A percentile compares a stretch with the other conserved stretches of the same genome.
phyloP scores from a whole-genome alignment of 495 filamentous ascomycete genomes.

The Aspergillus biplanus region DNA sequence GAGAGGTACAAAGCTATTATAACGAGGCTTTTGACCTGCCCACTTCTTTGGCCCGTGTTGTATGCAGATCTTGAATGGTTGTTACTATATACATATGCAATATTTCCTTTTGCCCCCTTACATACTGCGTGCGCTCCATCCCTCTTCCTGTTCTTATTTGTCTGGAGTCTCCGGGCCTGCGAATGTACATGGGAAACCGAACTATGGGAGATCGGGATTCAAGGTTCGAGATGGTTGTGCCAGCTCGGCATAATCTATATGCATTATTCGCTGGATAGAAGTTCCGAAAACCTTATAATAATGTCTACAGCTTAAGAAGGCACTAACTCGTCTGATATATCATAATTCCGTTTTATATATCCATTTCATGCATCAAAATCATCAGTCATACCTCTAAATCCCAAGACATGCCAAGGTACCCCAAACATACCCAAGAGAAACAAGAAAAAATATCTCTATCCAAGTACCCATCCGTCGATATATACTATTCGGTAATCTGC shows the following conservation, averaged over 20 bases:
- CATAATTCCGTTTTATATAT: neutral
- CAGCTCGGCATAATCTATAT: no score
- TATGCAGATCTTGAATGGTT: conserved; percentile 8
- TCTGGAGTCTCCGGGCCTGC: no score
- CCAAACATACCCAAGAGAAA: neutral
- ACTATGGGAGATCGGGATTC: no score
- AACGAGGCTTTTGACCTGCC: neutral
- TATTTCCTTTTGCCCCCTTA: neutral
- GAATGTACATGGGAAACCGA: no score
- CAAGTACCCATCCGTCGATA: neutral
- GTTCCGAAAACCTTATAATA: no score
- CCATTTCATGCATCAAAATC: neutral
- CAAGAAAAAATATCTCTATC: neutral
- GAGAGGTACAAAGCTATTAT: conserved; percentile 10
- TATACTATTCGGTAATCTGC: no score
- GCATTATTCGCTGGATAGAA: no score
- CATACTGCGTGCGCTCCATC: neutral
- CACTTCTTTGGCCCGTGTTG: neutral
- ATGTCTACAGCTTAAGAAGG: no score
- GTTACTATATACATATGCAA: conserved; percentile 3
- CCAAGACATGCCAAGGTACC: no score
- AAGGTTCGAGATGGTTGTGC: no score
- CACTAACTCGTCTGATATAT: no score
- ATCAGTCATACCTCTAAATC: no score
- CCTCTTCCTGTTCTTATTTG: neutral